Base-by-base conservation (phyloP, 768 basidiomycete species). In the Candolleomyces efflorescens region DNA sequence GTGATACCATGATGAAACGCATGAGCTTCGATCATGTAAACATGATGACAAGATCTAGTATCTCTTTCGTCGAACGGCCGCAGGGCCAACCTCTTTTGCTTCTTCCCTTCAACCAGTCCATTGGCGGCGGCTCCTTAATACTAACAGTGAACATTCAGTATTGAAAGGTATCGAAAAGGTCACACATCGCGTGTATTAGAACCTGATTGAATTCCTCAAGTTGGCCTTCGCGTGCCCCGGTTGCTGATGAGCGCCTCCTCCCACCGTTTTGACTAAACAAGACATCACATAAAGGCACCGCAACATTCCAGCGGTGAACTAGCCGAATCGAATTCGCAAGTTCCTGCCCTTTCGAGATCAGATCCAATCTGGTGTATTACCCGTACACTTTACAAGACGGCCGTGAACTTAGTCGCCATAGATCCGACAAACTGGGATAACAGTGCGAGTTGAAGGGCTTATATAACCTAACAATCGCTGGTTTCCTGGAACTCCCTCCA, bases 361-460 rank as follows among this genome's bases (percentile, higher is more conserved):
- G 51, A 58, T 53, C 56, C 53, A 41, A 51, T 49, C 37, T 32
- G 32, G 32, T 32, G 32, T 32, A 24, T 26, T 45, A 27, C 56
- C n/a, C 43, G n/a, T 51, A 55, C 43, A 44, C 41, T 44, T 37
- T 44, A n/a, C 17, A 45, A 52, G 32, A 51, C 26, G 49, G 49
- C 49, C 49, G 49, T 50, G 26, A 58, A 59, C 53, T 56, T 56
- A 59, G 56, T 50, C 57, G 54, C 59, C 61, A 61, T 61, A 64
- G 63, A 62, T 69, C 71, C 67, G 73, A 72, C 71, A 72, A 69
- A 65, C 67, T 69, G 66, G 64, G 62, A 64, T 64, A 53, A 59
- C 55, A 58, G 47, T 62, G 49, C 58, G 53, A 57, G 24, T 57
- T 49, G 45, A 53, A 62, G 54, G 36, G 54, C 47, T 60, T 63